Evolutionary conservation across 345 rosid species (phyloP).

Genomic region (Geranium brycei): DNA sequence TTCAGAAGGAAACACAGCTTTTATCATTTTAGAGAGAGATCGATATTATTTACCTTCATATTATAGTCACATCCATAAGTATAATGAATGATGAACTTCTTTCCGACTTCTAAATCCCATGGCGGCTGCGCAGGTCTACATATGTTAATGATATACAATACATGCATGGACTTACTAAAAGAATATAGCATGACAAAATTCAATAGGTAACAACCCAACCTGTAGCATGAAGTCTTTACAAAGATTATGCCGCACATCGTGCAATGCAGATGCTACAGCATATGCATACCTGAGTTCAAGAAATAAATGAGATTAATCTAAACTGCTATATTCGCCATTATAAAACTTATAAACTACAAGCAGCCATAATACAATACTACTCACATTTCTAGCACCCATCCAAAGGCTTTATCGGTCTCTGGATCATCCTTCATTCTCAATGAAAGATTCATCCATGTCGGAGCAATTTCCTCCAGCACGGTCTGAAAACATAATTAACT

Average conservation of each 20-base stretch:
- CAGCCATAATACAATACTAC: slow-evolving; percentile 11
- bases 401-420: slow-evolving; percentile 60
- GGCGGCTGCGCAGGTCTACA: slow-evolving; percentile 43
- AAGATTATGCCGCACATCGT: slow-evolving; percentile 54
- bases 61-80: slow-evolving; percentile 70
- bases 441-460: slow-evolving; percentile 72
- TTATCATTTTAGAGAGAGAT: background rate
- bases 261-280: slow-evolving; percentile 68
- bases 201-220: slow-evolving; percentile 18
- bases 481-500: slow-evolving; percentile 17
- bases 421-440: slow-evolving; percentile 66
- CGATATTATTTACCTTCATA: slow-evolving; percentile 31
- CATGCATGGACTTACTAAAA: background rate
- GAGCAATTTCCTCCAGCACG: slow-evolving; percentile 50
- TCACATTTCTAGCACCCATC: slow-evolving; percentile 85
- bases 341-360: slow-evolving; percentile 8
- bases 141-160: background rate
- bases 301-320: background rate
- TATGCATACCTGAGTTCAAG: slow-evolving; percentile 53
- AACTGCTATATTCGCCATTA: background rate
- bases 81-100: slow-evolving; percentile 54
- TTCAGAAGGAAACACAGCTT: background rate
- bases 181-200: slow-evolving; percentile 4
- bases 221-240: slow-evolving; percentile 63
- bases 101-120: slow-evolving; percentile 57